phyloP scores from a whole-genome alignment of 2,329 filamentous ascomycete species.

The Phyllosticta capitalensis region DNA sequence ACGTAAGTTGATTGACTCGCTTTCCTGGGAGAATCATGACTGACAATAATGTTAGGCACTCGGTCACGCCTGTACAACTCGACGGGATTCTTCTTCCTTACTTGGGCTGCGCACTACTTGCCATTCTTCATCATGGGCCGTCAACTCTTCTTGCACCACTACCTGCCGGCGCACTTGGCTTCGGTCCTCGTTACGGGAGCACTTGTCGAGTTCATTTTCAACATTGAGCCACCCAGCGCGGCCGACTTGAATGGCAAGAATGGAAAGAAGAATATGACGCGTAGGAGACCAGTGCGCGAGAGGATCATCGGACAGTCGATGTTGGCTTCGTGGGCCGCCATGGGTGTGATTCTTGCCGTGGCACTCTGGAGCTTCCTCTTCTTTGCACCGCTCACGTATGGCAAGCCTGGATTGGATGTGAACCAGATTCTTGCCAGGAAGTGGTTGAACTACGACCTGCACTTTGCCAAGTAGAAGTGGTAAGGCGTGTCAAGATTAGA shows the following conservation, averaged over 20 bases:
- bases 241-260: slow-evolving; percentile 25
- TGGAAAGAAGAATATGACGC: slow-evolving; percentile 17
- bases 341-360: slow-evolving; percentile 55
- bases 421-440: slow-evolving; percentile 73
- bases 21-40: neutral
- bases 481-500: neutral
- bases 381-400: slow-evolving; percentile 93
- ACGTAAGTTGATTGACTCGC: slow-evolving; percentile 52
- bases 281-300: slow-evolving; percentile 63
- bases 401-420: slow-evolving; percentile 76
- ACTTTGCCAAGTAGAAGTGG: slow-evolving; percentile 80
- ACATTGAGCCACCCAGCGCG: slow-evolving; percentile 57
- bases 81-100: slow-evolving; percentile 97
- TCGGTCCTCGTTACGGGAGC: slow-evolving; percentile 84
- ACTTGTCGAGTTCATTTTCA: slow-evolving; percentile 92
- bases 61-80: slow-evolving; percentile 95
- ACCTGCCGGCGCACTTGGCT: slow-evolving; percentile 87
- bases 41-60: slow-evolving; percentile 51
- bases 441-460: slow-evolving; percentile 94
- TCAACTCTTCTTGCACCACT: slow-evolving; percentile 96
- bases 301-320: slow-evolving; percentile 72
- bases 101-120: slow-evolving; percentile 95
- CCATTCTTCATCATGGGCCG: slow-evolving; percentile 98
- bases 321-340: slow-evolving; percentile 68
- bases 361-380: slow-evolving; percentile 76